Evolutionary conservation across 805 yeast genomes (phyloP).

Genomic region (Jamesozyma spencerorum): DNA sequence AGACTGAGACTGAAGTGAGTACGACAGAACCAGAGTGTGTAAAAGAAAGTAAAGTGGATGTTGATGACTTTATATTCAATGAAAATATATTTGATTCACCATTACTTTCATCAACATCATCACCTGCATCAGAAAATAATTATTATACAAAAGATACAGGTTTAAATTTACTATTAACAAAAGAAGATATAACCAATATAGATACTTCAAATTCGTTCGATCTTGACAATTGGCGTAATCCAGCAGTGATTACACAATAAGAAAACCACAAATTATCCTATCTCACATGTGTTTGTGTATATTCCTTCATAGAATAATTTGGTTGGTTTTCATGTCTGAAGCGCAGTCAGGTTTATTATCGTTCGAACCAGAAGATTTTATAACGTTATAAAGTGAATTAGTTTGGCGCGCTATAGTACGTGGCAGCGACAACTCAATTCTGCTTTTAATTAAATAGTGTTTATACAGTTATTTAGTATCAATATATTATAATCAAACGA

Average conservation of each 20-base stretch:
- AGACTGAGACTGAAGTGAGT: background rate
- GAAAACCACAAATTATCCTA: background rate
- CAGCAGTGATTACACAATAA: conserved; percentile 33
- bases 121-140: background rate
- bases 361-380: conserved; percentile 21
- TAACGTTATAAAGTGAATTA: conserved; percentile 6
- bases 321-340: conserved; percentile 20
- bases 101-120: background rate
- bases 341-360: conserved; percentile 29
- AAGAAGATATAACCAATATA: background rate
- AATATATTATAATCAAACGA: too few relatives aligned
- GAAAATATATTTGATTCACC: background rate
- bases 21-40: background rate
- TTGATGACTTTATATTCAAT: background rate
- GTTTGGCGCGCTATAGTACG: conserved; percentile 3
- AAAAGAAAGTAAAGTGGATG: too few relatives aligned
- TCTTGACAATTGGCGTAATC: conserved; percentile 38
- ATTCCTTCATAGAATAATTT: too few relatives aligned
- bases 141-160: background rate
- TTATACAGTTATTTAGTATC: too few relatives aligned
- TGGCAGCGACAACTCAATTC: conserved; percentile 4
- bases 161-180: background rate
- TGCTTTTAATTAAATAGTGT: too few relatives aligned
- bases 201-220: conserved; percentile 24
- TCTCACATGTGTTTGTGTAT: background rate